phyloP scores from a whole-genome alignment of 441 rosid genomes.

The Adansonia gregorii region DNA sequence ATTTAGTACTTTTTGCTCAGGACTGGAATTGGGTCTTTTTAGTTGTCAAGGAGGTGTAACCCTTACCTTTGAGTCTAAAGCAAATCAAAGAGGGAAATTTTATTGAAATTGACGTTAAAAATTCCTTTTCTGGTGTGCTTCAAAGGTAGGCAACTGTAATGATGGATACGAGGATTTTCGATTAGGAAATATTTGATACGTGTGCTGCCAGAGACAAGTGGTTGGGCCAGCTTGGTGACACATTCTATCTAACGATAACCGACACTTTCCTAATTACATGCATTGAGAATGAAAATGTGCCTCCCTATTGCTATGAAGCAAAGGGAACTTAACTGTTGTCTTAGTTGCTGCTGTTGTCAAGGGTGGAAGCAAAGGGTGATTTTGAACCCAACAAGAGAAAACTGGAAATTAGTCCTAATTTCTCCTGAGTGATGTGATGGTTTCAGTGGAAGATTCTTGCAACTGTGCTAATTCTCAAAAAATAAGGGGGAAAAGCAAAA shows the following conservation, averaged over 20 bases:
- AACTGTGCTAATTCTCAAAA: not conserved
- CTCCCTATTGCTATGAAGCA: constrained; percentile 22
- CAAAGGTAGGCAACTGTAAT: not conserved
- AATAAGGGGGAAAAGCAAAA: not conserved
- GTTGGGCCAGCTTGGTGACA: not conserved
- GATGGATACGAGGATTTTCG: not conserved
- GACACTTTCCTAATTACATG: not conserved
- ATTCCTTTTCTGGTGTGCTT: constrained; percentile 10
- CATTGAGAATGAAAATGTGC: constrained; percentile 4
- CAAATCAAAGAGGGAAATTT: not conserved
- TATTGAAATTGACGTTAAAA: not conserved
- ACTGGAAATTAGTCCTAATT: not conserved
- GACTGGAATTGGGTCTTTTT: not conserved
- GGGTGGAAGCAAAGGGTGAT: constrained; percentile 12
- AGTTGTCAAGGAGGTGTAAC: not conserved
- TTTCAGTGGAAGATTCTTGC: not conserved
- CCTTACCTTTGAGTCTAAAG: constrained; percentile 10
- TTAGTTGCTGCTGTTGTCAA: constrained; percentile 12
- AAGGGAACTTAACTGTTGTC: not conserved
- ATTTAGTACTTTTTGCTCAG: not conserved
- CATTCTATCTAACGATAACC: constrained; percentile 1
- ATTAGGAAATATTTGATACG: not conserved
- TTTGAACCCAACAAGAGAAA: constrained; percentile 1
- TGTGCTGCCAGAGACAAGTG: not conserved
- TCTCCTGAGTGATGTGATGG: constrained; percentile 8